These are phyloP conservation scores for Straminergon stramineum DNA, from an alignment of 225 moss, liverwort and hornwort genomes.

Conservation along the genomic window DNA sequence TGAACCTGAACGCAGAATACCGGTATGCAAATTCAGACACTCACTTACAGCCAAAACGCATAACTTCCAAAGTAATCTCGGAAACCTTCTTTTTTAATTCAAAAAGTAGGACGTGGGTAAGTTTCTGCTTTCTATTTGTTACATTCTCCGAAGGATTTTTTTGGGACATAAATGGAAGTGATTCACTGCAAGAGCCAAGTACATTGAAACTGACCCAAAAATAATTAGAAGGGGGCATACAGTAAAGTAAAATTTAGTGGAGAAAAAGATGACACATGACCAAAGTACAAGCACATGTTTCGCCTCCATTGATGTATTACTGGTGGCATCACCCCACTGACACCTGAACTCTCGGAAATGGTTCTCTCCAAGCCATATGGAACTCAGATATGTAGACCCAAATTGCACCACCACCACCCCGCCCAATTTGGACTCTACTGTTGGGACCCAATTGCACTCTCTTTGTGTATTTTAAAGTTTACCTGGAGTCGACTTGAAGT, in stretches of 20 bases:
- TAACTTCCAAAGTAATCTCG: neutral
- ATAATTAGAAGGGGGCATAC: too few relatives aligned
- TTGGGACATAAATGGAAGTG: neutral
- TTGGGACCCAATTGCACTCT: neutral
- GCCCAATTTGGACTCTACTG: neutral
- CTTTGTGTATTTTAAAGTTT: too few relatives aligned
- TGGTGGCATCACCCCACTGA: too few relatives aligned
- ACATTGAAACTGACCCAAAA: neutral
- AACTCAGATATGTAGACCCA: neutral
- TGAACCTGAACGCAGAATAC: neutral
- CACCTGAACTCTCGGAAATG: neutral
- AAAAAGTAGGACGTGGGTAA: neutral
- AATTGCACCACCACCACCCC: too few relatives aligned
- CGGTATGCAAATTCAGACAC: too few relatives aligned
- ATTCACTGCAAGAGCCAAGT: neutral
- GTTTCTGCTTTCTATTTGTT: neutral
- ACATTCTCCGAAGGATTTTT: neutral
- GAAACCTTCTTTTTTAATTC: neutral
- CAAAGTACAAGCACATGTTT: neutral
- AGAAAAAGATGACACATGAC: neutral
- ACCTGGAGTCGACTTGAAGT: fast-evolving
- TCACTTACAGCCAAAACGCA: neutral
- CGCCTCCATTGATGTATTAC: neutral
- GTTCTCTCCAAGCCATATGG: neutral
- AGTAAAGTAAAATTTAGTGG: neutral